phyloP scores from a whole-genome alignment of 139 green algal species.

The Volvox reticuliferus region DNA sequence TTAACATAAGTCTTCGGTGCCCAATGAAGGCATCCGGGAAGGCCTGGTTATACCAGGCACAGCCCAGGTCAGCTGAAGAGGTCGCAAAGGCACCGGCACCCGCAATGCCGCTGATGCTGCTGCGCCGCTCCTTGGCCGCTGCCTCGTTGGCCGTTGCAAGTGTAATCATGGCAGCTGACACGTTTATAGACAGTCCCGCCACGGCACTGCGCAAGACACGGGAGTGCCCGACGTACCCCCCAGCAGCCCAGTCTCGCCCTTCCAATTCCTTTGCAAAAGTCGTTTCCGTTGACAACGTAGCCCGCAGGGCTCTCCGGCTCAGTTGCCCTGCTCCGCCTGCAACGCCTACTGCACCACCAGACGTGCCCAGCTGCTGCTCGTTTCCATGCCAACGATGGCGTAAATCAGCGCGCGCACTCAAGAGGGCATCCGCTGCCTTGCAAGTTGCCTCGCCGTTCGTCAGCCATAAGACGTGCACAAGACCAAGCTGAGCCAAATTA shows the following conservation, averaged over 20 bases:
- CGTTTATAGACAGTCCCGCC: background rate
- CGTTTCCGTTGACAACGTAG: background rate
- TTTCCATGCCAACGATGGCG: background rate
- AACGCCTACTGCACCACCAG: background rate
- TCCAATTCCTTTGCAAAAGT: too few relatives aligned
- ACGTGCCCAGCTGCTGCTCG: background rate
- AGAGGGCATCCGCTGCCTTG: background rate
- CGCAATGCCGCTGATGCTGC: background rate
- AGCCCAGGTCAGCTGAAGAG: constrained; percentile 8
- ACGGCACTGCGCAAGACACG: too few relatives aligned
- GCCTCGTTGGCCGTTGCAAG: background rate
- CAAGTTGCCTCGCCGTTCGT: background rate
- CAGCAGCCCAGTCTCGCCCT: too few relatives aligned
- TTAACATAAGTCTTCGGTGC: constrained; percentile 42
- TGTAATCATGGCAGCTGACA: background rate
- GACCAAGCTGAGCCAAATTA: constrained; percentile 27
- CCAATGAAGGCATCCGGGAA: constrained; percentile 22
- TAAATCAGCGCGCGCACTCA: background rate
- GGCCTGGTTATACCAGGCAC: constrained; percentile 38
- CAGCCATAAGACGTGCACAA: constrained; percentile 42
- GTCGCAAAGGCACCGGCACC: background rate
- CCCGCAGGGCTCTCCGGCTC: background rate
- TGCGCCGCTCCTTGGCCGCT: background rate
- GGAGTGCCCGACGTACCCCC: too few relatives aligned
- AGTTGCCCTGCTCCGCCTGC: background rate